Percentiles rank a stretch among this genome's conserved stretches.
phyloP scores from a whole-genome alignment of 2,329 filamentous ascomycete species.

The Bipolaris bicolor region DNA sequence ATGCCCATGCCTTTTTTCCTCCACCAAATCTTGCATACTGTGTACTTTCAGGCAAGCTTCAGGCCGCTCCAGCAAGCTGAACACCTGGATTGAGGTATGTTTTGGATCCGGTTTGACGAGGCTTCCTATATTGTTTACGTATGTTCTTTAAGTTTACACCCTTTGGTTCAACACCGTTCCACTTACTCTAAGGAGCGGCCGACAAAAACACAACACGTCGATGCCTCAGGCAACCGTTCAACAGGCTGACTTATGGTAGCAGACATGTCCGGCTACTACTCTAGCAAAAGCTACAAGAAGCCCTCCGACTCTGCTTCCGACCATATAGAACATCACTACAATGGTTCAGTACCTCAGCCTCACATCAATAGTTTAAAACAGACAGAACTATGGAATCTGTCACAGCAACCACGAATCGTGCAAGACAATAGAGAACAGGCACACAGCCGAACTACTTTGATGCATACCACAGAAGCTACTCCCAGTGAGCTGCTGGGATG shows the following conservation, averaged over 20 bases:
- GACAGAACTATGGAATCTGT: constrained; percentile 29
- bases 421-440: constrained; percentile 15
- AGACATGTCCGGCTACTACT: constrained; percentile 39
- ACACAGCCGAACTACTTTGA: constrained; percentile 27
- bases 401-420: constrained; percentile 15
- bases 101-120: constrained; percentile 4
- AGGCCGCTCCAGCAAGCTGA: constrained; percentile 36
- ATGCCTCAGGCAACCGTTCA: constrained; percentile 15
- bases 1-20: constrained; percentile 32
- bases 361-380: constrained; percentile 10
- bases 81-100: constrained; percentile 9
- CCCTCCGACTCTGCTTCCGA: constrained; percentile 23
- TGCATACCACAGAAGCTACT: constrained; percentile 18
- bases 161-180: background rate
- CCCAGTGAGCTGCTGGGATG: constrained; percentile 13
- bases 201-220: background rate
- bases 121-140: background rate
- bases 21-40: constrained; percentile 22
- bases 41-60: constrained; percentile 34
- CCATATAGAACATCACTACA: constrained; percentile 21
- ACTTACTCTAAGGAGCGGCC: background rate
- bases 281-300: constrained; percentile 18
- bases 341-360: constrained; percentile 16
- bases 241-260: constrained; percentile 33
- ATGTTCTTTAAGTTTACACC: background rate